phyloP scores from a whole-genome alignment of 257 asterid species.

The Fraxinus pennsylvanica region DNA sequence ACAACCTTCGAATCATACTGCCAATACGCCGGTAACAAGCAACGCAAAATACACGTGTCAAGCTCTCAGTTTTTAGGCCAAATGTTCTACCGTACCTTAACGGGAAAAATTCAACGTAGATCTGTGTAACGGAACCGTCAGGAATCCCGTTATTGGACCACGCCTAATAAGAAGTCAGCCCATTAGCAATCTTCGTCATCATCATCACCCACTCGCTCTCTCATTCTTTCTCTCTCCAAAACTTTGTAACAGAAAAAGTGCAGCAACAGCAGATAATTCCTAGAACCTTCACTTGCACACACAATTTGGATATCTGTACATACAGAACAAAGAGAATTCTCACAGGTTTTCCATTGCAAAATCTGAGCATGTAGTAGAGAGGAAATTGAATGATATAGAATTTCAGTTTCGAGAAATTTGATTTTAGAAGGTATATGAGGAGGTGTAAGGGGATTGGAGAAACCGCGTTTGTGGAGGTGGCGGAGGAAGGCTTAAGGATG shows the following conservation, averaged over 20 bases:
- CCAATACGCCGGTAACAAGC: slow-evolving; percentile 12
- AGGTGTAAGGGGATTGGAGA: slow-evolving; percentile 35
- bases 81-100: neutral
- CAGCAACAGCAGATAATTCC: slow-evolving; percentile 35
- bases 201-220: slow-evolving; percentile 26
- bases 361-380: neutral
- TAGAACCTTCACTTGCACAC: slow-evolving; percentile 36
- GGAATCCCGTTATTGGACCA: slow-evolving; percentile 21
- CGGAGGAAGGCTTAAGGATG: slow-evolving; percentile 26
- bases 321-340: slow-evolving; percentile 17
- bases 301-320: slow-evolving; percentile 28
- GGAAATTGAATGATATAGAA: neutral
- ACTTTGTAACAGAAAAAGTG: slow-evolving; percentile 35
- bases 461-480: slow-evolving; percentile 27
- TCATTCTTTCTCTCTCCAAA: slow-evolving; percentile 34
- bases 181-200: slow-evolving; percentile 43
- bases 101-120: slow-evolving; percentile 29
- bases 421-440: slow-evolving; percentile 28
- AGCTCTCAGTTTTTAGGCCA: slow-evolving; percentile 8
- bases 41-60: slow-evolving; percentile 26
- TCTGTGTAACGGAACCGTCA: slow-evolving; percentile 35
- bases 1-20: slow-evolving; percentile 20
- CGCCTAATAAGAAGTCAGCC: slow-evolving; percentile 22
- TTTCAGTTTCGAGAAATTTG: neutral
- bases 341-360: slow-evolving; percentile 13